These are phyloP conservation scores for Shiraia sp. DNA, from an alignment of 2,329 filamentous ascomycete genomes.

Conservation along the genomic window DNA sequence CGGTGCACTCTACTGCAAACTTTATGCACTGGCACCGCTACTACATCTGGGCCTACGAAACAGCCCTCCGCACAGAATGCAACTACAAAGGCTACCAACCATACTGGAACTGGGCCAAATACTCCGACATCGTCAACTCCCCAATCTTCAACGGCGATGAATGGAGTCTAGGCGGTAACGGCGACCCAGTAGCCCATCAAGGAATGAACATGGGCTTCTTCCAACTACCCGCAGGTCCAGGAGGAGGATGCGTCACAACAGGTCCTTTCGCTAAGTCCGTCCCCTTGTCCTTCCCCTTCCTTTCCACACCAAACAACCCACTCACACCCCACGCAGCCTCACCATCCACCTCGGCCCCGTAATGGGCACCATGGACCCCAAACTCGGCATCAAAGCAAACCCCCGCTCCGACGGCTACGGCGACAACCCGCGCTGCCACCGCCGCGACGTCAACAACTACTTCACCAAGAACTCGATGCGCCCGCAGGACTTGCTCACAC, in stretches of 20 bases:
- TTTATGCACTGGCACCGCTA: slow-evolving; percentile 49
- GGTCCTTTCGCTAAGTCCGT: slow-evolving; percentile 55
- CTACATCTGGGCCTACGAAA: slow-evolving; percentile 49
- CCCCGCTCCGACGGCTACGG: slow-evolving; percentile 33
- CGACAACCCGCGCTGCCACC: slow-evolving; percentile 36
- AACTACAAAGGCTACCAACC: slow-evolving; percentile 48
- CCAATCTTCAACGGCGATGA: slow-evolving; percentile 61
- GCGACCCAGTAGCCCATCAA: slow-evolving; percentile 34
- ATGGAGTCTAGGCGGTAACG: slow-evolving; percentile 54
- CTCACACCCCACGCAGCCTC: slow-evolving; percentile 10
- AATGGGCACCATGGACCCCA: slow-evolving; percentile 32
- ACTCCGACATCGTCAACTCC: slow-evolving; percentile 50
- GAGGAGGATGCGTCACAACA: slow-evolving; percentile 59
- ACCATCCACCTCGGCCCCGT: slow-evolving; percentile 55
- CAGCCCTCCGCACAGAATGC: slow-evolving; percentile 48
- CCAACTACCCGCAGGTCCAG: slow-evolving; percentile 52
- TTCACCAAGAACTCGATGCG: slow-evolving; percentile 18
- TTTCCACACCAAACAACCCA: neutral
- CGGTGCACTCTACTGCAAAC: slow-evolving; percentile 34
- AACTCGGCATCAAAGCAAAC: slow-evolving; percentile 36
- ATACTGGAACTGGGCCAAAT: slow-evolving; percentile 60
- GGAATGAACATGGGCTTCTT: slow-evolving; percentile 20
- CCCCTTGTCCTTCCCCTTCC: slow-evolving; percentile 4
- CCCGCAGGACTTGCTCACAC: slow-evolving; percentile 22
- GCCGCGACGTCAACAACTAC: slow-evolving; percentile 38